Percentiles rank a stretch among this genome's conserved stretches.
Conservation (phyloP, 202 grass and related monocot species). For the Panicum virgatum region DNA sequence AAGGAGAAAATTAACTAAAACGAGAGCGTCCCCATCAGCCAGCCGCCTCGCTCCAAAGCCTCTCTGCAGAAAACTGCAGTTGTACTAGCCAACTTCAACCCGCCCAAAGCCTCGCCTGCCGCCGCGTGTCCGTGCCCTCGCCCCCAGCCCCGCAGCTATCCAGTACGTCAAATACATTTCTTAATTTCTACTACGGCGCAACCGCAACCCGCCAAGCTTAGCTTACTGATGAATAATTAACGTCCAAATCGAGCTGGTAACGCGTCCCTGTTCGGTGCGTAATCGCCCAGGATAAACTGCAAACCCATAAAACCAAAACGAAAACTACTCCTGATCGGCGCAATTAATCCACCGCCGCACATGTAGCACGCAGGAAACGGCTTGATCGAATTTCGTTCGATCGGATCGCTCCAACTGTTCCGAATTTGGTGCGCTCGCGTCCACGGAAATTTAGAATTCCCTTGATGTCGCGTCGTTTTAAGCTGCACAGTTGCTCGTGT, state of each 20-base stretch:
- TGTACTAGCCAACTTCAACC: not conserved
- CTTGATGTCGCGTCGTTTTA: not conserved
- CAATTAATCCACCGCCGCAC: not conserved
- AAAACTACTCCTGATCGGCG: not conserved
- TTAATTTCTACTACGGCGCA: constrained; percentile 1
- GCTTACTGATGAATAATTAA: not conserved
- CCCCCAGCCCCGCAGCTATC: not conserved
- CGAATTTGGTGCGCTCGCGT: not conserved
- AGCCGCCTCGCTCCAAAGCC: not conserved
- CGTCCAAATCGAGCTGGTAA: constrained; percentile 16
- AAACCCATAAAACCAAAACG: not conserved
- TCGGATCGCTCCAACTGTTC: not conserved
- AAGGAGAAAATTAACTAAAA: not conserved
- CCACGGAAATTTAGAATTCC: not conserved
- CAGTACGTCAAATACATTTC: not conserved
- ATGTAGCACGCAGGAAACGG: constrained; percentile 29
- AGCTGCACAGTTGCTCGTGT: not conserved
- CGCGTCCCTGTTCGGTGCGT: constrained; percentile 22
- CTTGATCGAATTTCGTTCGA: not conserved
- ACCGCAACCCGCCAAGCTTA: not conserved
- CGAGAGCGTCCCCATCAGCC: not conserved
- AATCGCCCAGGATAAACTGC: constrained; percentile 14
- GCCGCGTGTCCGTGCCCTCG: constrained; percentile 38
- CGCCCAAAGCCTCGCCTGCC: constrained; percentile 16
- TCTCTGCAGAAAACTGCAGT: too few relatives aligned